Evolutionary conservation across 2,329 filamentous ascomycete genomes (phyloP).

Genomic region (Tolypocladium album): DNA sequence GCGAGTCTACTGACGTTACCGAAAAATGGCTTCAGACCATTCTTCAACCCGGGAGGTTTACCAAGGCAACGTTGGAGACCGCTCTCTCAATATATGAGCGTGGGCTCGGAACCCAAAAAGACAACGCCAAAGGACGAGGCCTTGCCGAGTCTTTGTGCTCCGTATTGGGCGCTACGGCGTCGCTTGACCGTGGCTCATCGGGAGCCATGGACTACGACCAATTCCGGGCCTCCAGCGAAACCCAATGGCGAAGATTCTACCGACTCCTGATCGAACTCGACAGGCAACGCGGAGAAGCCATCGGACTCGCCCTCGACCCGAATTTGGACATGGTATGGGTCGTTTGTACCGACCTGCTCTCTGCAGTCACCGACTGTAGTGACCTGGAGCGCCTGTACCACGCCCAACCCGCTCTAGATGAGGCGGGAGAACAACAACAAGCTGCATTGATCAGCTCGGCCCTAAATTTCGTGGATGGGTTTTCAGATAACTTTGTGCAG

Average conservation of each 20-base stretch:
- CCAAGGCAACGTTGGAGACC: conserved; percentile 68
- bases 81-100: conserved; percentile 74
- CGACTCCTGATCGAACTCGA: conserved; percentile 78
- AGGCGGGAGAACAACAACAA: conserved; percentile 36
- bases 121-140: conserved; percentile 36
- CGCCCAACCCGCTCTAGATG: conserved; percentile 48
- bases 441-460: conserved; percentile 60
- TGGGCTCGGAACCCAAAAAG: conserved; percentile 30
- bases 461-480: conserved; percentile 55
- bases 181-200: conserved; percentile 48
- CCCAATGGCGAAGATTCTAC: conserved; percentile 86
- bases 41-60: conserved; percentile 74
- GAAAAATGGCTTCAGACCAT: conserved; percentile 84
- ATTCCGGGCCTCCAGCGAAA: conserved; percentile 63
- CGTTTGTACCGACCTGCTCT: conserved; percentile 70
- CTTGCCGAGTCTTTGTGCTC: conserved; percentile 68
- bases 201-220: conserved; percentile 64
- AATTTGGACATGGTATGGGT: conserved; percentile 69
- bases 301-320: conserved; percentile 67
- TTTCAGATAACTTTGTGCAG: conserved; percentile 59
- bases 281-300: conserved; percentile 70
- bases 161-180: conserved; percentile 58
- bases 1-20: conserved; percentile 57
- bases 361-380: conserved; percentile 70
- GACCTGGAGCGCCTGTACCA: conserved; percentile 63